Percentiles rank a stretch among this genome's conserved stretches.
These are phyloP conservation scores for Bathelium albidoporum DNA, from an alignment of 495 filamentous ascomycete species.

Conservation along the genomic window DNA sequence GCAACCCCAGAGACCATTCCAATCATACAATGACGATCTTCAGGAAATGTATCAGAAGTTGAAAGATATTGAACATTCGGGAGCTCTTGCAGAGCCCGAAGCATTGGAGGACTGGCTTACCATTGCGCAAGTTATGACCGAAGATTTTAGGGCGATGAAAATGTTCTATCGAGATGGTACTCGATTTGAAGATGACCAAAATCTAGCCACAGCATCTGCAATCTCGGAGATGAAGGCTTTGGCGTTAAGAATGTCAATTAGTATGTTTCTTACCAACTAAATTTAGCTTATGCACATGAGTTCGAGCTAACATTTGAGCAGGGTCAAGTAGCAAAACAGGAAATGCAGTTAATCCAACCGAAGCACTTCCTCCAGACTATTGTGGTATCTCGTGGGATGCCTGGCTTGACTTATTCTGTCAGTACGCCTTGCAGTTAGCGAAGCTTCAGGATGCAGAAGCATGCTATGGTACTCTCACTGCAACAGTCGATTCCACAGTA, in stretches of 20 bases:
- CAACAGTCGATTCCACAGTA: slow-evolving; percentile 63
- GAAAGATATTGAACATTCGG: slow-evolving; percentile 38
- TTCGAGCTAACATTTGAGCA: background rate
- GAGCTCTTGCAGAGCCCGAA: slow-evolving; percentile 42
- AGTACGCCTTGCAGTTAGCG: slow-evolving; percentile 68
- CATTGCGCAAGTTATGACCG: slow-evolving; percentile 60
- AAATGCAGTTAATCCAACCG: background rate
- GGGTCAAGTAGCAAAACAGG: background rate
- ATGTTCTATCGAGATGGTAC: slow-evolving; percentile 59
- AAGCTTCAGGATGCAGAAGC: slow-evolving; percentile 47
- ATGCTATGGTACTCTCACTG: slow-evolving; percentile 66
- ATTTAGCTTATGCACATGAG: background rate
- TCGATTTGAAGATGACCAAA: background rate
- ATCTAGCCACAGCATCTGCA: background rate
- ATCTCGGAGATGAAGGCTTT: background rate
- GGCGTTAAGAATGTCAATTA: background rate
- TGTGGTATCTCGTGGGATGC: slow-evolving; percentile 66
- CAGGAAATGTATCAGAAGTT: slow-evolving; percentile 46
- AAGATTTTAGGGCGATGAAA: slow-evolving; percentile 69
- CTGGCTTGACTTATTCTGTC: slow-evolving; percentile 87
- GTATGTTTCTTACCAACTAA: background rate
- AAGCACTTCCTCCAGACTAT: slow-evolving; percentile 41
- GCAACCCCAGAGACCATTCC: slow-evolving; percentile 2
- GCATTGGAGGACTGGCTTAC: slow-evolving; percentile 59
- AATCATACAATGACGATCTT: slow-evolving; percentile 9